Evolutionary conservation across 371 early-diverging fungal species (phyloP).

Genomic region (Parasitella parasitica): DNA sequence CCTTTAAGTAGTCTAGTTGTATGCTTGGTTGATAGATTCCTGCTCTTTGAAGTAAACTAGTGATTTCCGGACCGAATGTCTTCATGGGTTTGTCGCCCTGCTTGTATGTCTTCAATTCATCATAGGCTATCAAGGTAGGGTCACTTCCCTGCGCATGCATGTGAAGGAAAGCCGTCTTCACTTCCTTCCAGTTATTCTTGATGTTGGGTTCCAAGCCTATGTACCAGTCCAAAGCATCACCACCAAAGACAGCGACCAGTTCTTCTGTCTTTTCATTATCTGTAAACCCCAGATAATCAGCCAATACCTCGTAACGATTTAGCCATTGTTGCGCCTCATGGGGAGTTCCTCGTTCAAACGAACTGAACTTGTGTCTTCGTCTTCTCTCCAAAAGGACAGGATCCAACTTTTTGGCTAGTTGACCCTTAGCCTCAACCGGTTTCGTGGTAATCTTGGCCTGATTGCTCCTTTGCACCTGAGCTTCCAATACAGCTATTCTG

Average conservation of each 20-base stretch:
- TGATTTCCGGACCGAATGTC: neutral
- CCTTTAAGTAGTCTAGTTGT: neutral
- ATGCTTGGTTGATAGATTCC: too few relatives aligned
- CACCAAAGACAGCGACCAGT: neutral
- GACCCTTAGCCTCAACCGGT: neutral
- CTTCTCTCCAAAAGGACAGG: neutral
- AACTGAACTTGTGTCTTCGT: neutral
- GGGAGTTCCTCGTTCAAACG: neutral
- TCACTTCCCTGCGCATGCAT: neutral
- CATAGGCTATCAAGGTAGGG: neutral
- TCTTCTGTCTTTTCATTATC: neutral
- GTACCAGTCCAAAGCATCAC: neutral
- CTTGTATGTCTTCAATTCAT: neutral
- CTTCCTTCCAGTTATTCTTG: neutral
- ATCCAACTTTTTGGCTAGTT: neutral
- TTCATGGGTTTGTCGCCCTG: slow-evolving; percentile 3
- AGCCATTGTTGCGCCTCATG: neutral
- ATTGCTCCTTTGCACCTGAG: neutral
- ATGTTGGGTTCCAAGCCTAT: neutral
- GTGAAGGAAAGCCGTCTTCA: neutral
- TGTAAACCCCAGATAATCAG: neutral
- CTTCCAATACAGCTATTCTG: neutral
- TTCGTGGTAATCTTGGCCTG: neutral
- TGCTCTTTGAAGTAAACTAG: neutral
- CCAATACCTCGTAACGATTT: neutral